Percentiles rank a stretch among this genome's conserved stretches.
Evolutionary conservation across 805 yeast species (phyloP).

Genomic region (Barnettozyma pratensis): DNA sequence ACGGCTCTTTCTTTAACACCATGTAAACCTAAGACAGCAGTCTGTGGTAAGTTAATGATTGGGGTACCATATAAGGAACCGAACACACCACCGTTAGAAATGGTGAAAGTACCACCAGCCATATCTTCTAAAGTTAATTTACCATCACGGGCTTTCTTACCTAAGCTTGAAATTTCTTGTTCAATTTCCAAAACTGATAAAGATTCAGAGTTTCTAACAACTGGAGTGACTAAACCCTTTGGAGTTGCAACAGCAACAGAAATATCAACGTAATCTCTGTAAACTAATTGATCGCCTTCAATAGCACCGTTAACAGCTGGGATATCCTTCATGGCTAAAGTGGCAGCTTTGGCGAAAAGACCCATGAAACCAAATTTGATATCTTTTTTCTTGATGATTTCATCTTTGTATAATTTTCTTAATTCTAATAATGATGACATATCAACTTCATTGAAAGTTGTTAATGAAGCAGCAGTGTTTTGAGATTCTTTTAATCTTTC

Average conservation of each 20-base stretch:
- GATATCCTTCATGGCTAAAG: conserved; percentile 88
- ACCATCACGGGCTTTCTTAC: conserved; percentile 94
- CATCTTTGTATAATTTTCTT: conserved; percentile 97
- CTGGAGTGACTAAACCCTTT: conserved; percentile 97
- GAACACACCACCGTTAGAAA: conserved; percentile 98
- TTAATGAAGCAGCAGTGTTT: conserved; percentile 96
- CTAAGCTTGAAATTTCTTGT: conserved; percentile 73
- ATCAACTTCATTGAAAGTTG: conserved; percentile 97
- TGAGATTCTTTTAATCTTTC: conserved; percentile 99
- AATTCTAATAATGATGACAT: conserved; percentile 88
- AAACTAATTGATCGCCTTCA: conserved; percentile 90
- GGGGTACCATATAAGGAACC: conserved; percentile 98
- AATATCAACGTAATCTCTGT: conserved; percentile 93
- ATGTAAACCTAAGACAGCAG: conserved; percentile 95
- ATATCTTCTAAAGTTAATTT: conserved; percentile 95
- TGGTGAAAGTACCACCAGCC: conserved; percentile 99
- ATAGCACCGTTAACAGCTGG: conserved; percentile 96
- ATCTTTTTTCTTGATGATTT: conserved; percentile 88
- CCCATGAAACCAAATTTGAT: conserved; percentile 98
- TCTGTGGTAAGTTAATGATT: conserved; percentile 96
- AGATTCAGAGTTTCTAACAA: conserved; percentile 94
- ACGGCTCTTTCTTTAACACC: conserved; percentile 98
- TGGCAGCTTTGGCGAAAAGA: conserved; percentile 89
- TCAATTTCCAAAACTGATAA: conserved; percentile 84
- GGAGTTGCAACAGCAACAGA: conserved; percentile 98